phyloP scores from a whole-genome alignment of 2,329 filamentous ascomycete genomes.

The Beauveria scarabaeidicola region DNA sequence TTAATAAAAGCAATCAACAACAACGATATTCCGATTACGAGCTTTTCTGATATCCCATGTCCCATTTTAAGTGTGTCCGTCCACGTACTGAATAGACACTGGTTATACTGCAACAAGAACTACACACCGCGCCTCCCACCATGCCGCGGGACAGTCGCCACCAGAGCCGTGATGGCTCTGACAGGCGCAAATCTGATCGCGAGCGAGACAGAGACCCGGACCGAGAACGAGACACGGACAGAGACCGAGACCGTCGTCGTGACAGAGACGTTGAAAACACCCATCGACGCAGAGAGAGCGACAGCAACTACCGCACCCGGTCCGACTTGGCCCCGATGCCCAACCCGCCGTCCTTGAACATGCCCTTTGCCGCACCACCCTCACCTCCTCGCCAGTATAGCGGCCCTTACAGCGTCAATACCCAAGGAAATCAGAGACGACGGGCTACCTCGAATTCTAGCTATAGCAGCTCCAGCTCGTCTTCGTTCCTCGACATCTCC shows the following conservation, averaged over 20 bases:
- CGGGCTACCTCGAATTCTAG: constrained; percentile 19
- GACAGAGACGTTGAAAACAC: not conserved
- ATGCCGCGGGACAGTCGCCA: constrained; percentile 49
- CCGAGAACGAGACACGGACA: not conserved
- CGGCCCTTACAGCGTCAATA: not conserved
- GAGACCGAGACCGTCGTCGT: constrained; percentile 1
- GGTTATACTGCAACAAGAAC: not conserved
- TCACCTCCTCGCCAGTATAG: not conserved
- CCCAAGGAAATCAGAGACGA: not conserved
- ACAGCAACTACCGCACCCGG: not conserved
- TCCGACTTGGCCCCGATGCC: constrained; percentile 7
- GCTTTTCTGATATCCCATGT: not conserved
- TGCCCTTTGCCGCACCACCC: not conserved
- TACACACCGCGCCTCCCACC: constrained; percentile 15
- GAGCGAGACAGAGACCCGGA: constrained; percentile 19
- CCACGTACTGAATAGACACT: not conserved
- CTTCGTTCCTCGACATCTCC: constrained; percentile 60
- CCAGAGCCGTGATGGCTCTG: constrained; percentile 47
- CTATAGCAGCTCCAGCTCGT: constrained; percentile 40
- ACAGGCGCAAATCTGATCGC: constrained; percentile 35
- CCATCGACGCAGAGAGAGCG: not conserved
- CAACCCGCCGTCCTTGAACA: constrained; percentile 7
- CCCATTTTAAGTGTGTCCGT: not conserved
- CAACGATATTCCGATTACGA: not conserved
- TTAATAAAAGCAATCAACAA: not conserved